phyloP scores from a whole-genome alignment of 2,329 filamentous ascomycete genomes.

The Exophiala sp. region DNA sequence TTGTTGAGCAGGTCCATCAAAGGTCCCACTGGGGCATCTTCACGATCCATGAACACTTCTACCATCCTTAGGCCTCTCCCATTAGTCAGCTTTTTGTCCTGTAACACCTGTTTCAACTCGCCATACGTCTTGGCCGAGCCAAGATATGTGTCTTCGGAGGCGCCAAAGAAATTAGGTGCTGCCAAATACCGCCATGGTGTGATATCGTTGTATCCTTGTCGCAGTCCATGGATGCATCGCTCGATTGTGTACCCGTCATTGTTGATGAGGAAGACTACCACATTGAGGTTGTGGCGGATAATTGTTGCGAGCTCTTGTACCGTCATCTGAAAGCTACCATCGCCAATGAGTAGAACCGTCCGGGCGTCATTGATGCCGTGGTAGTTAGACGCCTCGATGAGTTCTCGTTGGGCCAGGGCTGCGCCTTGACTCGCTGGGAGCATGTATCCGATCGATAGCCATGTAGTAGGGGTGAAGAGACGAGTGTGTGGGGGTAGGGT shows the following conservation, averaged over 20 bases:
- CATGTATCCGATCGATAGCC: conserved; percentile 30
- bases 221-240: conserved; percentile 30
- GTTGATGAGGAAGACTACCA: conserved; percentile 30
- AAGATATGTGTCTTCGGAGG: conserved; percentile 28
- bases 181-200: conserved; percentile 30
- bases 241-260: conserved; percentile 32
- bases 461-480: conserved; percentile 29
- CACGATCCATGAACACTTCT: conserved; percentile 39
- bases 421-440: conserved; percentile 28
- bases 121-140: conserved; percentile 43
- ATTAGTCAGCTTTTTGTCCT: conserved; percentile 34
- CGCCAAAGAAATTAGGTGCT: conserved; percentile 29
- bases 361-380: conserved; percentile 13
- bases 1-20: conserved; percentile 31
- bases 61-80: conserved; percentile 39
- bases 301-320: conserved; percentile 31
- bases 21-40: conserved; percentile 33
- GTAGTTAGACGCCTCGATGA: conserved; percentile 2
- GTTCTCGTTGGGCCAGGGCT: conserved; percentile 26
- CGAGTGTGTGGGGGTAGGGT: conserved; percentile 25
- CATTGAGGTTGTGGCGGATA: conserved; percentile 28
- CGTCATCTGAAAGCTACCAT: conserved; percentile 31
- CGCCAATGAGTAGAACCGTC: conserved; percentile 29
- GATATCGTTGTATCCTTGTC: conserved; percentile 30
- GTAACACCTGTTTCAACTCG: conserved; percentile 43